These are phyloP conservation scores for Sideroxylon spinosum DNA, from an alignment of 179 eudicot species.

Conservation along the genomic window DNA sequence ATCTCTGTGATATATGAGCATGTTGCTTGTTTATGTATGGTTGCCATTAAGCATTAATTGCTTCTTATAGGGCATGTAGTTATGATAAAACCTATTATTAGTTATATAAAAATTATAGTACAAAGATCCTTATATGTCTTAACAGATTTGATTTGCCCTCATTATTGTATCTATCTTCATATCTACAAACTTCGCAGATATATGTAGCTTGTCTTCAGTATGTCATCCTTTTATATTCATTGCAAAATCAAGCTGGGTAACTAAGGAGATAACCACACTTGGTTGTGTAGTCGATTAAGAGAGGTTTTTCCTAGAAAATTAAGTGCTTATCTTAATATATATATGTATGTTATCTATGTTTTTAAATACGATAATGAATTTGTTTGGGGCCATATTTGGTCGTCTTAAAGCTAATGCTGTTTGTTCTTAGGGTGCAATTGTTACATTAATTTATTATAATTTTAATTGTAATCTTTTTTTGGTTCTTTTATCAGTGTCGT, in stretches of 20 bases:
- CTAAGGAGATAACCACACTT: background rate
- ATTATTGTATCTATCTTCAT: too few relatives aligned
- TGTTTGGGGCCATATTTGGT: background rate
- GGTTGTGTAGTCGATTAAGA: background rate
- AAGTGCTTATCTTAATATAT: background rate
- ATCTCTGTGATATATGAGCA: too few relatives aligned
- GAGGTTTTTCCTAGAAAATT: background rate
- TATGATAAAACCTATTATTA: too few relatives aligned
- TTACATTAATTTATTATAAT: background rate
- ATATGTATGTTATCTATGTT: too few relatives aligned
- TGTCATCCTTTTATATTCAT: background rate
- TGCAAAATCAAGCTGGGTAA: background rate
- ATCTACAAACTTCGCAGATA: too few relatives aligned
- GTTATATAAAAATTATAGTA: too few relatives aligned
- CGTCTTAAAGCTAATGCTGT: background rate
- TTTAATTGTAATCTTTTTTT: background rate
- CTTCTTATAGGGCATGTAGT: background rate
- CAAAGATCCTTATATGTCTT: too few relatives aligned
- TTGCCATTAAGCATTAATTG: background rate
- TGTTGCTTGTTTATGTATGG: too few relatives aligned
- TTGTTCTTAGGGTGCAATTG: background rate
- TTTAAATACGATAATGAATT: background rate
- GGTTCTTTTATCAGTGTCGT: slow-evolving; percentile 51
- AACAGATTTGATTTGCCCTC: background rate
- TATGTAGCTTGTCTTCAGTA: too few relatives aligned